Evolutionary conservation across 2,329 filamentous ascomycete genomes (phyloP).

Genomic region (Fonsecaea erecta): DNA sequence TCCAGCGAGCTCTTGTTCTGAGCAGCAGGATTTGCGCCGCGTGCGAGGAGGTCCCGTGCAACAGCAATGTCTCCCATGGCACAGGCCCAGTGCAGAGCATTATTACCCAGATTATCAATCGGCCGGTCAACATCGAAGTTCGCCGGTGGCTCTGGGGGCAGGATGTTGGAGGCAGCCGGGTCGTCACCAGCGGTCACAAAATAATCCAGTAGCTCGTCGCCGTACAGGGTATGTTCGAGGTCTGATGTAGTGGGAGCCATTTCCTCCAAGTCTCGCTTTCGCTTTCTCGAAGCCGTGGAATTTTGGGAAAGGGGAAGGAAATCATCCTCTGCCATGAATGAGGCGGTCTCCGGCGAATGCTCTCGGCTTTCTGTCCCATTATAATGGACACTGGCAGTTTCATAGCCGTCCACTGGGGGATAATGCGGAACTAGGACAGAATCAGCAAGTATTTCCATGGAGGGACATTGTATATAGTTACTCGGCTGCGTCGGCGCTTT

Average conservation of each 20-base stretch:
- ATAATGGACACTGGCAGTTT: constrained; percentile 65
- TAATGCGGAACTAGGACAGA: constrained; percentile 24
- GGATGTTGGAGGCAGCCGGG: constrained; percentile 61
- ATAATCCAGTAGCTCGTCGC: constrained; percentile 92
- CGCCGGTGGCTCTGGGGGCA: constrained; percentile 76
- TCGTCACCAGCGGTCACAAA: constrained; percentile 86
- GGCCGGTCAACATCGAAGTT: constrained; percentile 87
- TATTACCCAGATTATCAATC: constrained; percentile 93
- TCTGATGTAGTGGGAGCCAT: constrained; percentile 57
- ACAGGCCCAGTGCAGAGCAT: constrained; percentile 93
- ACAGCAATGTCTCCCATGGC: constrained; percentile 96
- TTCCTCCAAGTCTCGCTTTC: constrained; percentile 72
- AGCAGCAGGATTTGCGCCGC: constrained; percentile 76
- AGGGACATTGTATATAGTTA: constrained; percentile 2
- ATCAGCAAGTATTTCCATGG: constrained; percentile 1
- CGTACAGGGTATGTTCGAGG: constrained; percentile 86
- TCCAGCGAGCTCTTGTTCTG: constrained; percentile 77
- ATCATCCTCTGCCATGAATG: constrained; percentile 83
- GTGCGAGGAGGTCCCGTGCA: constrained; percentile 81
- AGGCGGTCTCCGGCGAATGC: constrained; percentile 79
- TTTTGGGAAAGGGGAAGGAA: constrained; percentile 72
- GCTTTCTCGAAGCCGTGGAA: constrained; percentile 65
- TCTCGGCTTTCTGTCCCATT: constrained; percentile 82
- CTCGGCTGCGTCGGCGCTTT: constrained; percentile 50
- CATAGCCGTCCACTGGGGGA: constrained; percentile 65